Evolutionary conservation across 352 stramenopile genomes (phyloP), one percentile per base, ranked within the genome.

Genomic region (Pythium brachiatum): DNA sequence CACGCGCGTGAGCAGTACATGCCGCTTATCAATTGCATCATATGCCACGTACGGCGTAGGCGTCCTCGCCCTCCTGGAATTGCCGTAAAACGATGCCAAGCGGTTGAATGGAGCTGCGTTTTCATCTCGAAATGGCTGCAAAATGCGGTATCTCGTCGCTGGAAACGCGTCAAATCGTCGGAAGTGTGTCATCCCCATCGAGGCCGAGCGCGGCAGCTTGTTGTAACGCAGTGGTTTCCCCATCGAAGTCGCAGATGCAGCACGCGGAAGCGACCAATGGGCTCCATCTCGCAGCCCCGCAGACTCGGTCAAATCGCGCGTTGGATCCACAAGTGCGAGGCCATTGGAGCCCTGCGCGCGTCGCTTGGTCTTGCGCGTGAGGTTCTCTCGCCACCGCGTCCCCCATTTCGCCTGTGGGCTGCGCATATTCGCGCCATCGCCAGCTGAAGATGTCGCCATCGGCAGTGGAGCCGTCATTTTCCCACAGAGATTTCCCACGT

Each of bases 1-100:
- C 29, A 69, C 50, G 20, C 50, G n/a, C n/a, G 55, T 64, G 11
- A 69, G 48, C 31, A 64, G 55, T 29, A 69, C 62, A 18, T 69
- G 43, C 0, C 31, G 39, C 47, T 64, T 51, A 12, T 47, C 25
- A 13, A 60, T 12, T n/a, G 12, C n/a, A 43, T 69, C 62, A 13
- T 46, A 60, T 32, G 62, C 62, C 7, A 69, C 56, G 23, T 61
- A 61, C 41, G 41, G 12, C 18, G 41, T 1, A 7, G 7, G n/a
- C 11, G 5, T 2, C 12, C 7, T 26, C 12, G 12, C 41, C 18
- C n/a, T 3, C 12, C n/a, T 48, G n/a, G n/a, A 48, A n/a, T 15
- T 48, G 41, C 41, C 20, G 41, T 48, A 48, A 26, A 48, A 26
- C n/a, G 41, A 48, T 18, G n/a, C n/a, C 41, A 48, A n/a, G 7